Conservation (phyloP, 345 rosid species). For the Pseudoturritis turrita region DNA sequence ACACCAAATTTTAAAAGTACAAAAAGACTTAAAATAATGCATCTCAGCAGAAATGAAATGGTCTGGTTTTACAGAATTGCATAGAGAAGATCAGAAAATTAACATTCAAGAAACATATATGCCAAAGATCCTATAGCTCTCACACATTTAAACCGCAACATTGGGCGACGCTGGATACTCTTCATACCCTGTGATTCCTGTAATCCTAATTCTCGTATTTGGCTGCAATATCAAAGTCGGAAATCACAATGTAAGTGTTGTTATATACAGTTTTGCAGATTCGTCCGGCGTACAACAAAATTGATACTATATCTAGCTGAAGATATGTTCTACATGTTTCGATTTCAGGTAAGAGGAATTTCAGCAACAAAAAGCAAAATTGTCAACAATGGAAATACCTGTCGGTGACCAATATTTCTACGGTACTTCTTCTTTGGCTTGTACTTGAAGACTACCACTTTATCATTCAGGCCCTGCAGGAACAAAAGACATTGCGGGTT, state of each 20-base stretch:
- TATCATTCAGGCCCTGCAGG: conserved; percentile 71
- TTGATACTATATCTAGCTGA: background rate
- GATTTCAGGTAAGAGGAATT: background rate
- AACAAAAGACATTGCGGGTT: background rate
- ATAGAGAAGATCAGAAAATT: background rate
- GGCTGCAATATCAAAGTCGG: conserved; percentile 51
- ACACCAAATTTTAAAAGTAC: too few species aligned
- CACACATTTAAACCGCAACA: conserved; percentile 7
- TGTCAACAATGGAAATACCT: conserved; percentile 45
- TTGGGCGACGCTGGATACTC: conserved; percentile 58
- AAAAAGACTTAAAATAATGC: background rate
- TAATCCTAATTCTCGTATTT: conserved; percentile 79
- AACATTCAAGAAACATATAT: conserved; percentile 10
- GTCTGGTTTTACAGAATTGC: background rate
- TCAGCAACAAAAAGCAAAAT: background rate
- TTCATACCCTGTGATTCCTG: conserved; percentile 77
- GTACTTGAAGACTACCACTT: conserved; percentile 88
- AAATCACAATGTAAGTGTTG: background rate
- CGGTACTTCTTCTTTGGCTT: conserved; percentile 92
- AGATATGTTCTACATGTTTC: background rate
- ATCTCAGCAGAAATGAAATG: conserved; percentile 4
- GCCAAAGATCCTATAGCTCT: background rate
- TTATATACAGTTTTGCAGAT: background rate
- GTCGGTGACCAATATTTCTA: conserved; percentile 95
- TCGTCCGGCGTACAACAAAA: background rate